A percentile compares a stretch with the other conserved stretches of the same genome.
These are phyloP conservation scores for Fusarium chuoi DNA, from an alignment of 2,329 filamentous ascomycete species.

Conservation along the genomic window DNA sequence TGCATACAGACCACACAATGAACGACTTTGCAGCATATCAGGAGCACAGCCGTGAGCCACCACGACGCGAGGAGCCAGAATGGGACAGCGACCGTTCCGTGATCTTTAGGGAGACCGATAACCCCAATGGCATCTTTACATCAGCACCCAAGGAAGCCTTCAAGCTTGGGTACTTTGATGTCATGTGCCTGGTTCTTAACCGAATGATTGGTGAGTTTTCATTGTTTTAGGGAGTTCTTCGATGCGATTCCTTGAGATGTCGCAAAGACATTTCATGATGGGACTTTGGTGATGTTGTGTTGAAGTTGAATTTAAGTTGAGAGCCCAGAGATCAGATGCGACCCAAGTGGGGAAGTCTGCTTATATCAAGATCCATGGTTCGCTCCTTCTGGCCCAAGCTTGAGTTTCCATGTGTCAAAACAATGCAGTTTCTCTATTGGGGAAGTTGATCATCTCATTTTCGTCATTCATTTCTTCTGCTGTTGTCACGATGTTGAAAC, in stretches of 20 bases:
- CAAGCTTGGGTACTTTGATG: slow-evolving; percentile 50
- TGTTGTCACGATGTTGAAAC: not conserved
- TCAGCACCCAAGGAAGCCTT: slow-evolving; percentile 49
- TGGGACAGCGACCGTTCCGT: slow-evolving; percentile 34
- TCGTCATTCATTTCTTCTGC: too few relatives aligned
- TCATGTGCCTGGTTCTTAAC: slow-evolving; percentile 50
- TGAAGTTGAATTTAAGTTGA: slow-evolving; percentile 41
- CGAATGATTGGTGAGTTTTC: slow-evolving; percentile 51
- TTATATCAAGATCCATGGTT: slow-evolving; percentile 14
- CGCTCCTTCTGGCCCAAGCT: slow-evolving; percentile 25
- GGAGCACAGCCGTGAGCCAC: slow-evolving; percentile 2
- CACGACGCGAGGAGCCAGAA: slow-evolving; percentile 5
- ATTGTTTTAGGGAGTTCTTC: not conserved
- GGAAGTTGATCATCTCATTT: not conserved
- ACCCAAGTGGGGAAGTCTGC: slow-evolving; percentile 38
- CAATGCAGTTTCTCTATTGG: not conserved
- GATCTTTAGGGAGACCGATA: slow-evolving; percentile 26
- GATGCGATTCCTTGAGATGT: not conserved
- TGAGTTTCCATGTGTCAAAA: slow-evolving; percentile 30
- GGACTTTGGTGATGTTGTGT: slow-evolving; percentile 5
- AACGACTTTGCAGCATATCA: slow-evolving; percentile 43
- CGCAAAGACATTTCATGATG: not conserved
- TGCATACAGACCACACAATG: slow-evolving; percentile 32
- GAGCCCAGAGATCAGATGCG: not conserved
- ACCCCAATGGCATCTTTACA: slow-evolving; percentile 47